Evolutionary conservation across 1,284 basidiomycete species (phyloP).

Genomic region (Trichosporon asahii): DNA sequence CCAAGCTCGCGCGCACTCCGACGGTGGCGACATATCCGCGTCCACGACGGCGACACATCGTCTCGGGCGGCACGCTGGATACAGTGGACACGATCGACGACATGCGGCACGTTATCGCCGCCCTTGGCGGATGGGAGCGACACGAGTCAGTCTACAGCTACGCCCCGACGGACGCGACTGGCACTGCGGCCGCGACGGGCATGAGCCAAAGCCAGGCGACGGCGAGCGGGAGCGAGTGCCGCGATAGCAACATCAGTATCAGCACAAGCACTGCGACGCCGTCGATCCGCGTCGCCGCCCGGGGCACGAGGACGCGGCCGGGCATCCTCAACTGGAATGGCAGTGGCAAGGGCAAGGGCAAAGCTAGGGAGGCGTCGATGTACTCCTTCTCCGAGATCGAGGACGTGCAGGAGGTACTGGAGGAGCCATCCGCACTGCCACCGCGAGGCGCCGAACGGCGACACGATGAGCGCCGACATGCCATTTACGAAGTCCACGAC

Average conservation of each 20-base stretch:
- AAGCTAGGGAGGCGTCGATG: background rate
- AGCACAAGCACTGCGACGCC: background rate
- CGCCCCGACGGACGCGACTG: background rate
- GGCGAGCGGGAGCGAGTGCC: background rate
- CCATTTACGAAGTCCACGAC: background rate
- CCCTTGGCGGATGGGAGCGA: slow-evolving; percentile 34
- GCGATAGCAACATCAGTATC: background rate
- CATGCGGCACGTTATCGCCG: slow-evolving; percentile 26
- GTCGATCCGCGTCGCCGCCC: background rate
- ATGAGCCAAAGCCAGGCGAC: background rate
- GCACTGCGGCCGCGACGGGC: background rate
- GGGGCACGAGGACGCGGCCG: background rate
- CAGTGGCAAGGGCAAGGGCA: background rate
- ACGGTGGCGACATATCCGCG: background rate
- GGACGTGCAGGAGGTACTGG: background rate
- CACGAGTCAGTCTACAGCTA: background rate
- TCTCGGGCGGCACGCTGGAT: background rate
- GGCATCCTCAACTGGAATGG: background rate
- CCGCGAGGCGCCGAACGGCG: background rate
- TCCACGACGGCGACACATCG: background rate
- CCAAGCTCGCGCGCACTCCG: background rate
- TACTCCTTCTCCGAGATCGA: background rate
- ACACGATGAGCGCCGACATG: background rate
- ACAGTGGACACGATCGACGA: slow-evolving; percentile 28
- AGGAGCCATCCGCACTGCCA: background rate